Evolutionary conservation across 495 filamentous ascomycete genomes (phyloP), one percentile per base, ranked within the genome.

Genomic region (Xylaria intraflava): DNA sequence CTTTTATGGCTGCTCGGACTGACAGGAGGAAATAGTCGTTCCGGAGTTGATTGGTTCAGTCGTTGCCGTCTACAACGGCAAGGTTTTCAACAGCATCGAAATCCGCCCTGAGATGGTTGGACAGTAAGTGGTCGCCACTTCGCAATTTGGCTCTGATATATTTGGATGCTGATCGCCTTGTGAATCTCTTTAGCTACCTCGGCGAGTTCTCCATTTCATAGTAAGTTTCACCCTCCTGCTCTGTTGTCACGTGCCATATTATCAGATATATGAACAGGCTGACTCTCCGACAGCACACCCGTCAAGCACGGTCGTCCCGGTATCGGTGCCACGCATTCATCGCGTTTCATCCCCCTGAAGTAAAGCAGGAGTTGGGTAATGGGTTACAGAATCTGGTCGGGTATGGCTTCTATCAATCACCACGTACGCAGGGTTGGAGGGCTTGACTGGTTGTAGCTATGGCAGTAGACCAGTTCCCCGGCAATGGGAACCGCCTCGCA

Each of bases 81-180:
- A 98, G 84, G 94, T 96, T 78, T 98, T 97, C 86, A 98, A 98
- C 83, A 90, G 95, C 82, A 90, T 98, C 64, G 93, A 98, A 75
- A 93, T 98, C 78, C 95, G 95, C 84, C 93, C 93, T 55, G 93
- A 98, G 84, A 98, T 98, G 93, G 93, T 98, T 77, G 93, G 93
- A 69, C 90, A 95, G 51, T 55, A 55, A 47, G 51, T 55, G 3
- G 9, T 33, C 3, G 26, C 33, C 1, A 24, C 14, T 27, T 5
- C 35, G 35, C 17, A 17, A 7, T 11, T 2, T 3, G 2, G 12
- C 3, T 14, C 6, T 4, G 24, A 26, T 12, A 20, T 3, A 43
- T 24, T n/a, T 23, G 5, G 14, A 48, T 41, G 19, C 51, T 55
- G 17, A 55, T 42, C 17, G 39, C 23, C 6, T 10, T 35, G 31